Evolutionary conservation across 1,284 basidiomycete species (phyloP).

Genomic region (Hemileia vastatrix): DNA sequence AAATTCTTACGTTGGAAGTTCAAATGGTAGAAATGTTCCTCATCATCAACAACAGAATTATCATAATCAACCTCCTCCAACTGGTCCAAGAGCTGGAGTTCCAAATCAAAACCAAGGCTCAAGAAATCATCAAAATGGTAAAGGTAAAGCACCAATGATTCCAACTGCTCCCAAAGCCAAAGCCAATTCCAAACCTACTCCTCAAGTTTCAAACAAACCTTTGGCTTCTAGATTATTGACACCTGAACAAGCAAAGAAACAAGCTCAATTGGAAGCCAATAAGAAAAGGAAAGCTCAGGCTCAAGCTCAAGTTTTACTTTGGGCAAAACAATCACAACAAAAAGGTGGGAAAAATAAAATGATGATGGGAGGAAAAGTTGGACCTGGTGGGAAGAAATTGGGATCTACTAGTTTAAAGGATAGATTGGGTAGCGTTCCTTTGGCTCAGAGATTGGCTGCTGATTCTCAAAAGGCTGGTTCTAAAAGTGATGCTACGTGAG

Average conservation of each 20-base stretch:
- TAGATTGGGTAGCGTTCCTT: slow-evolving; percentile 13
- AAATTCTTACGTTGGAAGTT: no score
- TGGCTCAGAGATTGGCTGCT: slow-evolving; percentile 15
- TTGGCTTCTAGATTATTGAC: no score
- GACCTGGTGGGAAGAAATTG: neutral
- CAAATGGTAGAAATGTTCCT: no score
- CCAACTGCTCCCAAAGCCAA: no score
- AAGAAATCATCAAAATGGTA: neutral
- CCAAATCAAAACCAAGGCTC: neutral
- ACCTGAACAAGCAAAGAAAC: no score
- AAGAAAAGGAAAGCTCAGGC: neutral
- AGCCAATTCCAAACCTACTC: no score
- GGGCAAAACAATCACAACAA: neutral
- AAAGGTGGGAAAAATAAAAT: neutral
- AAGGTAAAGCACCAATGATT: no score
- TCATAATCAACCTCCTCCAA: neutral
- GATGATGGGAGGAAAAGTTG: neutral
- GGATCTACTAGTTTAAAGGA: slow-evolving; percentile 8
- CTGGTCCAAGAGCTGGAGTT: neutral
- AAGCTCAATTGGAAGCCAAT: neutral
- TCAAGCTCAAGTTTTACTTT: neutral
- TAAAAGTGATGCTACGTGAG: slow-evolving; percentile 3
- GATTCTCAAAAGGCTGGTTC: slow-evolving; percentile 8
- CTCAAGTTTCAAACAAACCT: no score
- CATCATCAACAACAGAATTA: neutral